phyloP scores from a whole-genome alignment of 371 early-diverging fungal species.

The Blakeslea trispora region DNA sequence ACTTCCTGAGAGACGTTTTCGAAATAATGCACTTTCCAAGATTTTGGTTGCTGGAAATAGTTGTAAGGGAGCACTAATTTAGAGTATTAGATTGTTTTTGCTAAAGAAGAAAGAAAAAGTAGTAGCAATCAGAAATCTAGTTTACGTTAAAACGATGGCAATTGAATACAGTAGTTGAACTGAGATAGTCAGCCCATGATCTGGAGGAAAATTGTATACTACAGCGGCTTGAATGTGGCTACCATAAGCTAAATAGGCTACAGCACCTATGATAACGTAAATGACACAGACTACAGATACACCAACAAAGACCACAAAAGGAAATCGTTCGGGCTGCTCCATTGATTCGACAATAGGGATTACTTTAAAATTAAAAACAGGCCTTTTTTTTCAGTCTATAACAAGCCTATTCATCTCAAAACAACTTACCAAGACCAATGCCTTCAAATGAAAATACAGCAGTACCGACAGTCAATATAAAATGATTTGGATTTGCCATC shows the following conservation, averaged over 20 bases:
- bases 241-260: constrained; percentile 74
- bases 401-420: no score
- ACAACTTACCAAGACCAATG: constrained; percentile 48
- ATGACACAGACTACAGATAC: constrained; percentile 59
- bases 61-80: constrained; percentile 60
- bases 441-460: constrained; percentile 83
- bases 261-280: constrained; percentile 65
- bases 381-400: no score
- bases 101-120: not conserved
- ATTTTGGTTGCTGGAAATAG: constrained; percentile 77
- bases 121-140: not conserved
- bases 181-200: constrained; percentile 43
- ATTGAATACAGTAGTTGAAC: constrained; percentile 71
- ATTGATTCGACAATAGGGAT: constrained; percentile 60
- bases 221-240: constrained; percentile 66
- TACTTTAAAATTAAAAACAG: constrained; percentile 20
- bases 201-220: constrained; percentile 64
- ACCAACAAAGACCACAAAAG: constrained; percentile 56
- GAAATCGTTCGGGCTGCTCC: constrained; percentile 61
- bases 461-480: constrained; percentile 76
- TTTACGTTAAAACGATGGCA: constrained; percentile 72
- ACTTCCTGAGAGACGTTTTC: constrained; percentile 38
- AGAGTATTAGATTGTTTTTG: no score
- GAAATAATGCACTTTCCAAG: constrained; percentile 60
- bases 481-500: constrained; percentile 57